Conservation (phyloP, 331 rosid genomes). For the Dryas integrifolia region DNA sequence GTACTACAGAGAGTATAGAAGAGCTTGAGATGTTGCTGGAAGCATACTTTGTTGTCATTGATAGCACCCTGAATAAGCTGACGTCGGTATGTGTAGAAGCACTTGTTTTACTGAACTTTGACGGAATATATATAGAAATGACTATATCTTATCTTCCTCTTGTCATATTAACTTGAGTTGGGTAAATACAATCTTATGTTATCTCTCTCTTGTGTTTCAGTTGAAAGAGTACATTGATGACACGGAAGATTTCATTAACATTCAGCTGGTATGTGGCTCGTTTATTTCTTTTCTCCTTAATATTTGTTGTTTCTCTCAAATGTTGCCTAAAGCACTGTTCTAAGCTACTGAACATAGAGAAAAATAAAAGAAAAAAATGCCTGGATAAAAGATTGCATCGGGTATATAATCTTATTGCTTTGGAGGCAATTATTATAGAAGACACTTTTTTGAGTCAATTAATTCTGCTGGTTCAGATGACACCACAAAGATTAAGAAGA, state of each 20-base stretch:
- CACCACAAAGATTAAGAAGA: neutral
- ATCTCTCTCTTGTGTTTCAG: constrained; percentile 46
- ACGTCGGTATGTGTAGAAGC: constrained; percentile 64
- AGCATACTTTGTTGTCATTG: constrained; percentile 97
- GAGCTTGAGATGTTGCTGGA: constrained; percentile 99
- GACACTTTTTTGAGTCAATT: neutral
- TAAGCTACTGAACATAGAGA: neutral
- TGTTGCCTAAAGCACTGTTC: neutral
- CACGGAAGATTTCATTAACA: constrained; percentile 97
- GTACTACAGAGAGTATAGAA: constrained; percentile 81
- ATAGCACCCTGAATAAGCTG: constrained; percentile 89
- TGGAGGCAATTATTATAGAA: neutral
- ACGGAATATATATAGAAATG: neutral
- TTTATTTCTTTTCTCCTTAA: neutral
- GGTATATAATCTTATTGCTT: neutral
- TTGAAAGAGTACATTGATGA: constrained; percentile 98
- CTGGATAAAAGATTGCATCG: neutral
- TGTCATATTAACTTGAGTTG: constrained; percentile 9
- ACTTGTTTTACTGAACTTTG: neutral
- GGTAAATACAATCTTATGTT: neutral
- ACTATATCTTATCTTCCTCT: neutral
- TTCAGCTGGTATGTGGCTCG: constrained; percentile 66
- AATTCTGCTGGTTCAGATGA: neutral
- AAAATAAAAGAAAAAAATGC: neutral
- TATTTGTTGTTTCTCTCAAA: neutral